A percentile compares a stretch with the other conserved stretches of the same genome.
Conservation (phyloP, 2,329 filamentous ascomycete genomes). For the Paraconiothyrium sp. region DNA sequence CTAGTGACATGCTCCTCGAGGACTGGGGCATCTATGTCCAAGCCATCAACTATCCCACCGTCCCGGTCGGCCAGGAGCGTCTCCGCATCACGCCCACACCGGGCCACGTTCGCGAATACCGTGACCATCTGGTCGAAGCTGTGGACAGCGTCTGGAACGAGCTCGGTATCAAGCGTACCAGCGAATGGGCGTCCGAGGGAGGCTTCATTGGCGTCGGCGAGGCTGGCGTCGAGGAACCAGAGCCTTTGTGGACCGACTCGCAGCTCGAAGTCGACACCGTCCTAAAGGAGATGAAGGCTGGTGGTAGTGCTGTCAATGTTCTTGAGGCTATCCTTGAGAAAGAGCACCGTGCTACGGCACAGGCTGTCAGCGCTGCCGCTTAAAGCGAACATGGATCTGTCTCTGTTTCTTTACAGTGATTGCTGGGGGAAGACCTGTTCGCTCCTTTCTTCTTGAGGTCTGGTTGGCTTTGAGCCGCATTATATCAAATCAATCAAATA, state of each 20-base stretch:
- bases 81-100: conserved; percentile 96
- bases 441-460: conserved; percentile 43
- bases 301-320: conserved; percentile 54
- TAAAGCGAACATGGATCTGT: conserved; percentile 21
- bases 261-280: conserved; percentile 78
- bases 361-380: conserved; percentile 56
- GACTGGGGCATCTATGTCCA: conserved; percentile 97
- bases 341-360: conserved; percentile 54
- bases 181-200: conserved; percentile 88
- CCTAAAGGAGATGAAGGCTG: conserved; percentile 62
- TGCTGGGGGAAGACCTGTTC: conserved; percentile 35
- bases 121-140: conserved; percentile 84
- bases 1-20: conserved; percentile 88
- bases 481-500: conserved; percentile 3
- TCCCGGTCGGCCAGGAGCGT: conserved; percentile 96
- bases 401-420: not conserved
- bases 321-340: conserved; percentile 60
- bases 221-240: conserved; percentile 64
- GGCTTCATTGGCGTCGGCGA: conserved; percentile 96
- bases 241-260: conserved; percentile 89
- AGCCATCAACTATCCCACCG: conserved; percentile 98
- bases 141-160: conserved; percentile 89
- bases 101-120: conserved; percentile 84
- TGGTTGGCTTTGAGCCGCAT: conserved; percentile 6
- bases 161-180: conserved; percentile 89